A percentile compares a stretch with the other conserved stretches of the same genome.
phyloP scores from a whole-genome alignment of 2,329 filamentous ascomycete species.

The Balansia obtecta region DNA sequence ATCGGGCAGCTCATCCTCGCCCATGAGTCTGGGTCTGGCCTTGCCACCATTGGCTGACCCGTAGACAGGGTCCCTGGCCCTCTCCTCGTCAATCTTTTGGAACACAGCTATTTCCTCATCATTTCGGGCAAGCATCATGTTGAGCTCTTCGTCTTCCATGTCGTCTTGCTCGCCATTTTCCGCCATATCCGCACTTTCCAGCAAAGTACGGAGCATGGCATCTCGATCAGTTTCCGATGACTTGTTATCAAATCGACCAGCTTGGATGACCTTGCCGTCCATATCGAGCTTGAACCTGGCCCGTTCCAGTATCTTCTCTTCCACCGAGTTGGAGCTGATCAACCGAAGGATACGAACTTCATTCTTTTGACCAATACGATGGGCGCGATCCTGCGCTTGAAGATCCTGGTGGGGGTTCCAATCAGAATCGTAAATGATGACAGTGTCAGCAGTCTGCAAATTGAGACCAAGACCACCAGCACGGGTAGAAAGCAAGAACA shows the following conservation, averaged over 20 bases:
- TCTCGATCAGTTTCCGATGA: conserved; percentile 98
- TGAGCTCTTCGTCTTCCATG: conserved; percentile 97
- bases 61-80: conserved; percentile 54
- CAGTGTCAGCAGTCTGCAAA: conserved; percentile 91
- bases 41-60: conserved; percentile 53
- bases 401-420: conserved; percentile 99
- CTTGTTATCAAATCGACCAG: conserved; percentile 98
- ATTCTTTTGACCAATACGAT: conserved; percentile 99
- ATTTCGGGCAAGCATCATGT: conserved; percentile 81
- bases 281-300: conserved; percentile 97
- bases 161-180: conserved; percentile 73
- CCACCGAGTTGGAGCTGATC: conserved; percentile 92
- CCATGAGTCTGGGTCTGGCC: conserved; percentile 66
- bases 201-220: conserved; percentile 83
- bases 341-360: conserved; percentile 93
- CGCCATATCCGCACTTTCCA: conserved; percentile 68
- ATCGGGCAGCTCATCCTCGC: conserved; percentile 79
- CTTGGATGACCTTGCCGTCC: conserved; percentile 98
- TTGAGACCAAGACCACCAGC: conserved; percentile 97
- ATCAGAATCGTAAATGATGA: conserved; percentile 99
- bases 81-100: conserved; percentile 71
- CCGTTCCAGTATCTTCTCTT: conserved; percentile 96
- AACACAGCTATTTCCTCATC: conserved; percentile 70
- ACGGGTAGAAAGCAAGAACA: conserved; percentile 96
- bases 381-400: conserved; percentile 97